Conservation (phyloP, 2,329 filamentous ascomycete species). For the Pezicula neosporulosa region DNA sequence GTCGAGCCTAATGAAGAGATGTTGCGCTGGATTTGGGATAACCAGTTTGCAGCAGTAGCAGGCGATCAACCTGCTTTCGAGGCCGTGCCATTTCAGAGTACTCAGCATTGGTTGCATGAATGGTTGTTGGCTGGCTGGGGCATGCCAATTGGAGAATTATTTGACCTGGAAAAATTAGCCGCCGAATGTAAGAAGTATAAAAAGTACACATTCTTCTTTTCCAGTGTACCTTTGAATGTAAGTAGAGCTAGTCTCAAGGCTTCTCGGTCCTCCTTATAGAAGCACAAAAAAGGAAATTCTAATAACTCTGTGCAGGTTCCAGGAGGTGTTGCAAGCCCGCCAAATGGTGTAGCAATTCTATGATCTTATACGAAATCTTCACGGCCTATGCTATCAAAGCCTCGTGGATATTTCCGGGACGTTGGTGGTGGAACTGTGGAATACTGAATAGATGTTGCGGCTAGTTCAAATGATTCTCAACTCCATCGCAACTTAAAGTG, state of each 20-base stretch:
- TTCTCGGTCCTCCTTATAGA: not conserved
- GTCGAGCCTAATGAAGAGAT: constrained; percentile 30
- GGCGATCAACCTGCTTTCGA: constrained; percentile 41
- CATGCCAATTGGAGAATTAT: constrained; percentile 46
- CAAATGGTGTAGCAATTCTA: constrained; percentile 43
- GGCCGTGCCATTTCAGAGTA: constrained; percentile 30
- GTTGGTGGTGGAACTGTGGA: no score
- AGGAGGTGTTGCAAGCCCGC: constrained; percentile 42
- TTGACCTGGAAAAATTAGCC: constrained; percentile 40
- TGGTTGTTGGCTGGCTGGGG: constrained; percentile 48
- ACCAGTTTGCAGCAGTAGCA: constrained; percentile 41
- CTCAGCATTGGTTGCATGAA: constrained; percentile 27
- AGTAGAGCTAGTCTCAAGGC: not conserved
- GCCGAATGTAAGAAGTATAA: constrained; percentile 47
- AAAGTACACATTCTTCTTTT: constrained; percentile 60
- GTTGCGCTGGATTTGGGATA: constrained; percentile 43
- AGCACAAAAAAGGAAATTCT: not conserved
- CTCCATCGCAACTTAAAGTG: no score
- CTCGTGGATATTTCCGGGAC: no score
- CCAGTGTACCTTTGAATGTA: constrained; percentile 56
- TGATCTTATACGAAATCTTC: not conserved
- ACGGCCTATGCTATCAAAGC: no score
- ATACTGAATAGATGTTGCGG: no score
- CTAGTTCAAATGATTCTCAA: no score
- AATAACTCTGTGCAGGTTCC: constrained; percentile 21